A percentile compares a stretch with the other conserved stretches of the same genome.
These are phyloP conservation scores for Colletotrichum endophyticum DNA, from an alignment of 2,329 filamentous ascomycete species.

Conservation along the genomic window DNA sequence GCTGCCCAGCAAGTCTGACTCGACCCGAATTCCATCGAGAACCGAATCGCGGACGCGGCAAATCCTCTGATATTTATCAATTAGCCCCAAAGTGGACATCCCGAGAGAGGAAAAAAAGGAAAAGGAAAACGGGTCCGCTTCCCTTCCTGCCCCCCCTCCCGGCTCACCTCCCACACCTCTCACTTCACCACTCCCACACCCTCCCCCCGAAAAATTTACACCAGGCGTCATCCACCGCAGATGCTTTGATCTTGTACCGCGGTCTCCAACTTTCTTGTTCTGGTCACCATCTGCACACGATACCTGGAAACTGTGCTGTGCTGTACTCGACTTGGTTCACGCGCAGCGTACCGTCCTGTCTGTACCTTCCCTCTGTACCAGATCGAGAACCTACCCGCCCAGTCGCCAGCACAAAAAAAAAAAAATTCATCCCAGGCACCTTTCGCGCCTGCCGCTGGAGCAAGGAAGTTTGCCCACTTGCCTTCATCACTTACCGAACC, in stretches of 20 bases:
- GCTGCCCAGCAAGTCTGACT: not conserved
- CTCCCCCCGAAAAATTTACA: not conserved
- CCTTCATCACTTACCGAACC: slow-evolving; percentile 13
- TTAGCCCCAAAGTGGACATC: slow-evolving; percentile 10
- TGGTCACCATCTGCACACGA: not conserved
- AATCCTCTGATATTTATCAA: slow-evolving; percentile 10
- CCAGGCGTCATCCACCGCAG: slow-evolving; percentile 7
- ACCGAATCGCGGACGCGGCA: slow-evolving; percentile 8
- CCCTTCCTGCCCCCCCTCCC: not conserved
- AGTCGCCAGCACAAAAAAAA: not conserved
- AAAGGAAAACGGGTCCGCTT: slow-evolving; percentile 3
- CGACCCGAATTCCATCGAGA: slow-evolving; percentile 21
- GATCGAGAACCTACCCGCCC: not conserved
- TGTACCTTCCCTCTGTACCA: not conserved
- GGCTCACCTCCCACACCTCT: not conserved
- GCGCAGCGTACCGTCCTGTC: not conserved
- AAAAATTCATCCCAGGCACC: not conserved
- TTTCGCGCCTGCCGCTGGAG: not conserved
- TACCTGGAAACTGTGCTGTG: not conserved
- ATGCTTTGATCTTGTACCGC: slow-evolving; percentile 16
- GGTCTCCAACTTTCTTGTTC: slow-evolving; percentile 21
- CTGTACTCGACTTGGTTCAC: not conserved
- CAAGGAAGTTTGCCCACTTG: not conserved
- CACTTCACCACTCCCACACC: not conserved
- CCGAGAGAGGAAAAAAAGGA: not conserved